These are phyloP conservation scores for Laburnicola sp. DNA, from an alignment of 2,329 filamentous ascomycete genomes.

Conservation along the genomic window DNA sequence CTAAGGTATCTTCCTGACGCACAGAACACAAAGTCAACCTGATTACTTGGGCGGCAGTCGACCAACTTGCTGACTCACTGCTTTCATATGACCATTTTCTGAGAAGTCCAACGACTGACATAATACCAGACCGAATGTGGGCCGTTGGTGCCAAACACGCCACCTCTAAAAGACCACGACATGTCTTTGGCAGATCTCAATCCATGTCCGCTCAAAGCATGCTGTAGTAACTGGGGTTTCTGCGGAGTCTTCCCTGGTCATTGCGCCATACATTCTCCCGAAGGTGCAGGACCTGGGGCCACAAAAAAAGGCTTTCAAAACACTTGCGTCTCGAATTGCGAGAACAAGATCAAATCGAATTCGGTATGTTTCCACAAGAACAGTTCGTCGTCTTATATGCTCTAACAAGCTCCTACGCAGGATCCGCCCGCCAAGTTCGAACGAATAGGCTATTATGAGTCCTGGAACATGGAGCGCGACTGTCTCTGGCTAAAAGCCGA, in stretches of 20 bases:
- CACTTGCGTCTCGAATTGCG: conserved; percentile 17
- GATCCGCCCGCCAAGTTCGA: too few relatives aligned
- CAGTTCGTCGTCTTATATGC: not conserved
- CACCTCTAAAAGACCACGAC: not conserved
- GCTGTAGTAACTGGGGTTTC: conserved; percentile 15
- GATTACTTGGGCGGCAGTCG: too few relatives aligned
- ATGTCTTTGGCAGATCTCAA: conserved; percentile 19
- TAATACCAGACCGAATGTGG: conserved; percentile 48
- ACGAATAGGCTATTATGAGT: not conserved
- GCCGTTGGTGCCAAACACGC: conserved; percentile 49
- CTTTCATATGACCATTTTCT: too few relatives aligned
- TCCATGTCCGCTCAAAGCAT: conserved; percentile 18
- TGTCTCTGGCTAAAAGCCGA: not conserved
- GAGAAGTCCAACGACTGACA: not conserved
- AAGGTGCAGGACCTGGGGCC: conserved; percentile 1
- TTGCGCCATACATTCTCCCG: conserved; percentile 33
- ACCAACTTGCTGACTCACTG: too few relatives aligned
- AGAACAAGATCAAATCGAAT: conserved; percentile 13
- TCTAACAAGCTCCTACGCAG: not conserved
- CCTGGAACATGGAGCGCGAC: not conserved
- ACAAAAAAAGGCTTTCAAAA: conserved; percentile 10
- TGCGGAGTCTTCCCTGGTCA: conserved; percentile 47
- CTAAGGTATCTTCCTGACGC: too few relatives aligned
- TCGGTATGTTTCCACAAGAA: conserved; percentile 2
- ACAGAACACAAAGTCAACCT: too few relatives aligned